A percentile compares a stretch with the other conserved stretches of the same genome.
Evolutionary conservation across 352 stramenopile species (phyloP).

Genomic region (Phytophthora meadii): DNA sequence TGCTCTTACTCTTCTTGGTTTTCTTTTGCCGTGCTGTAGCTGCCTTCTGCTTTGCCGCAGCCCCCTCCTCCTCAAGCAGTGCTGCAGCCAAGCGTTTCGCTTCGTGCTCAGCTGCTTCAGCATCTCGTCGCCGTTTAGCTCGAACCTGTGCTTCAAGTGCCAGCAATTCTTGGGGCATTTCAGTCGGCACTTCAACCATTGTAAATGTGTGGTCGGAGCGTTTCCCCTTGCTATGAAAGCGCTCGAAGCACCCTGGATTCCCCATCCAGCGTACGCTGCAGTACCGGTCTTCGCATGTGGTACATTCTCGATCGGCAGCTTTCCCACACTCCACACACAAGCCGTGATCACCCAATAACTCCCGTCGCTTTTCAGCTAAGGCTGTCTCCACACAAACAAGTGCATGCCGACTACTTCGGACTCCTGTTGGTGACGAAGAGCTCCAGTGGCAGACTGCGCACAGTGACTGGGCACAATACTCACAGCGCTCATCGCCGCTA

Average conservation of each 20-base stretch:
- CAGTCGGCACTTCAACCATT: slow-evolving; percentile 34
- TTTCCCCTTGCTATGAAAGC: slow-evolving; percentile 78
- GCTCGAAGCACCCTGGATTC: slow-evolving; percentile 84
- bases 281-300: slow-evolving; percentile 74
- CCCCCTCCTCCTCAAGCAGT: slow-evolving; percentile 44
- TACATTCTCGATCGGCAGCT: slow-evolving; percentile 69
- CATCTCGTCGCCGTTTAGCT: slow-evolving; percentile 59
- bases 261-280: slow-evolving; percentile 88
- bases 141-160: slow-evolving; percentile 66
- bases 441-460: slow-evolving; percentile 66
- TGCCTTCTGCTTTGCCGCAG: slow-evolving; percentile 18
- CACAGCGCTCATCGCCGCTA: slow-evolving; percentile 58
- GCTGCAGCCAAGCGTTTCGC: slow-evolving; percentile 54
- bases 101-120: slow-evolving; percentile 59
- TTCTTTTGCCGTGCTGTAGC: slow-evolving; percentile 24
- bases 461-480: slow-evolving; percentile 59
- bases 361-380: slow-evolving; percentile 52
- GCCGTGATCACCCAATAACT: slow-evolving; percentile 59
- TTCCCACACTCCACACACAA: slow-evolving; percentile 83
- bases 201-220: slow-evolving; percentile 63
- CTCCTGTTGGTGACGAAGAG: slow-evolving; percentile 30
- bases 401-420: slow-evolving; percentile 42
- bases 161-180: slow-evolving; percentile 53
- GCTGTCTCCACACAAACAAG: slow-evolving; percentile 70
- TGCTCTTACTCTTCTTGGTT: slow-evolving; percentile 44